Evolutionary conservation across 73 alveolate genomes (phyloP).

Genomic region (Stentor coeruleus): DNA sequence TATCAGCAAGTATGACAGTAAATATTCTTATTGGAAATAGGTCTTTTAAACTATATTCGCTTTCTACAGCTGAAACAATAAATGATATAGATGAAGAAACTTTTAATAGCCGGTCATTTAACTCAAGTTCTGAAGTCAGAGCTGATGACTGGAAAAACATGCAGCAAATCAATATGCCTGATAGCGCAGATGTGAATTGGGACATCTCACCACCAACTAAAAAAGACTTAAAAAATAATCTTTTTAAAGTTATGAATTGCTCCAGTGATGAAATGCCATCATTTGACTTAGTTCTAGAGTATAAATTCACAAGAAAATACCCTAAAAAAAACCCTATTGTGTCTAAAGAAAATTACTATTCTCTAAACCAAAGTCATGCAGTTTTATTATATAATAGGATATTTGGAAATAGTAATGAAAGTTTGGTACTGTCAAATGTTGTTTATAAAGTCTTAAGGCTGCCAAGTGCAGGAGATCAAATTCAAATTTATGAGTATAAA

Average conservation of each 20-base stretch:
- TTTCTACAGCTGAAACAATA: constrained; percentile 6
- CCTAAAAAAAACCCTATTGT: background rate
- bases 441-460: background rate
- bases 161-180: constrained; percentile 53
- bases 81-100: constrained; percentile 1
- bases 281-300: background rate
- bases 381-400: background rate
- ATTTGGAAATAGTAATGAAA: background rate
- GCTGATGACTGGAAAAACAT: constrained; percentile 46
- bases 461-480: constrained; percentile 12
- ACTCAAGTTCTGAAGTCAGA: constrained; percentile 27
- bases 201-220: constrained; percentile 55
- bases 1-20: constrained; percentile 58
- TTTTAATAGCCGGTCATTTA: background rate
- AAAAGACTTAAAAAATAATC: too few species aligned
- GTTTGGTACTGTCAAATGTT: background rate
- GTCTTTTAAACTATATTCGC: constrained; percentile 22
- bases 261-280: background rate
- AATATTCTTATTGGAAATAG: constrained; percentile 28
- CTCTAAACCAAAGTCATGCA: background rate
- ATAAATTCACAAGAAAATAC: background rate
- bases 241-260: background rate
- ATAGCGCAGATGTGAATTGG: constrained; percentile 59
- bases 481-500: background rate
- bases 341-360: background rate